A percentile compares a stretch with the other conserved stretches of the same genome.
Conservation (phyloP, 768 basidiomycete genomes). For the Coprinopsis cinerea region DNA sequence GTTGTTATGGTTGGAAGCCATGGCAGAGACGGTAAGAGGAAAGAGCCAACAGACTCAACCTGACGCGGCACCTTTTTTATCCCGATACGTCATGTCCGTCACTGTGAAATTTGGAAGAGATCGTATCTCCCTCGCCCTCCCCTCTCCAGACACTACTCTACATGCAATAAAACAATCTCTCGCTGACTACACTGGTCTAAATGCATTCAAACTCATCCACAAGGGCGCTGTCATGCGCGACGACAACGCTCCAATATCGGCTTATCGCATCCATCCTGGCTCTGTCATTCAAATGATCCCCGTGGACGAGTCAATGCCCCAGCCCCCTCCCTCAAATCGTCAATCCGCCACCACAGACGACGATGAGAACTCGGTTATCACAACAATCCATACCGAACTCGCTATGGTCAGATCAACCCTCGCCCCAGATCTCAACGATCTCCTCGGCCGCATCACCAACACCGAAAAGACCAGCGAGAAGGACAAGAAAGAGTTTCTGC, state of each 20-base stretch:
- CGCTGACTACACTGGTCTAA: conserved; percentile 69
- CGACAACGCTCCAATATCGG: conserved; percentile 46
- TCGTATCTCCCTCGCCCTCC: conserved; percentile 41
- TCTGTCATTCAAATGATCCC: conserved; percentile 69
- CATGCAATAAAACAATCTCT: conserved; percentile 52
- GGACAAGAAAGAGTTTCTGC: conserved; percentile 32
- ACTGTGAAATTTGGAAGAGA: conserved; percentile 43
- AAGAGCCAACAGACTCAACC: not conserved
- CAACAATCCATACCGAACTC: conserved; percentile 51
- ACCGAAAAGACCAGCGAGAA: conserved; percentile 14
- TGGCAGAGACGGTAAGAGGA: conserved; percentile 1
- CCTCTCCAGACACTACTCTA: conserved; percentile 56
- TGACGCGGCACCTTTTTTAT: conserved; percentile 2
- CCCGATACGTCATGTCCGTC: conserved; percentile 30
- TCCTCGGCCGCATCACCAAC: conserved; percentile 30
- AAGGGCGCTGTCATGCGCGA: conserved; percentile 90
- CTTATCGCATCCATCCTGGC: conserved; percentile 34
- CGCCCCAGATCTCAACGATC: conserved; percentile 49
- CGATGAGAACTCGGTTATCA: conserved; percentile 49
- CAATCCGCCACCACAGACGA: conserved; percentile 19
- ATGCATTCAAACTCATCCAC: conserved; percentile 82
- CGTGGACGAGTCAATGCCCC: conserved; percentile 41
- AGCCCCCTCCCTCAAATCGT: conserved; percentile 21
- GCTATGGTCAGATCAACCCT: conserved; percentile 47
- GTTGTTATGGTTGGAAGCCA: conserved; percentile 1